Percentiles rank a stretch among this genome's conserved stretches.
These are phyloP conservation scores for Xylaria sp. DNA, from an alignment of 2,329 filamentous ascomycete species.

Conservation along the genomic window DNA sequence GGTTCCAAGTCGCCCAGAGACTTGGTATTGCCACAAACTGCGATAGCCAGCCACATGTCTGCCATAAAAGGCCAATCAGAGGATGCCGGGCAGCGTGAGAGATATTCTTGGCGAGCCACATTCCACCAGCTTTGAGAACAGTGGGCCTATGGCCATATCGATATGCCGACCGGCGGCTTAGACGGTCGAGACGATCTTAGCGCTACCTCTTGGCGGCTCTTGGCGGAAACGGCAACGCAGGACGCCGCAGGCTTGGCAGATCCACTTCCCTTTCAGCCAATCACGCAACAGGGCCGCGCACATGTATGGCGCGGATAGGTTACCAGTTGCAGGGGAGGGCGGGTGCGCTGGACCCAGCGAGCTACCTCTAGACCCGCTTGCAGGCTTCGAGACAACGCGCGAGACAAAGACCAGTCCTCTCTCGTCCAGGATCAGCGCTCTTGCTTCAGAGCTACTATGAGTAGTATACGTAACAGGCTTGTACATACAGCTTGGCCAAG, in stretches of 20 bases:
- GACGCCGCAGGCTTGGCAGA: conserved; percentile 28
- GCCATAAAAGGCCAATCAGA: conserved; percentile 21
- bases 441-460: conserved; percentile 2
- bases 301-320: not conserved
- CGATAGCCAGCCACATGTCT: conserved; percentile 4
- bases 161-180: conserved; percentile 17
- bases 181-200: conserved; percentile 5
- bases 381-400: conserved; percentile 12
- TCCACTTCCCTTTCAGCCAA: conserved; percentile 19
- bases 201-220: conserved; percentile 5
- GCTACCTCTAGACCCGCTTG: conserved; percentile 4
- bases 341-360: not conserved
- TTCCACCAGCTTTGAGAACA: conserved; percentile 6
- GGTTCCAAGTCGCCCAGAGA: conserved; percentile 23
- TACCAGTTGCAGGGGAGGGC: conserved; percentile 8
- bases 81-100: not conserved
- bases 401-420: conserved; percentile 11
- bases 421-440: not conserved
- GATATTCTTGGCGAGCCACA: conserved; percentile 1
- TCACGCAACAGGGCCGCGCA: not conserved
- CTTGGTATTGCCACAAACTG: conserved; percentile 18
- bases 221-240: conserved; percentile 23
- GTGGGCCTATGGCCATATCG: conserved; percentile 9
- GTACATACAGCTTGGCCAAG: not conserved
- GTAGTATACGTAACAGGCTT: not conserved